Evolutionary conservation across 2,329 filamentous ascomycete species (phyloP).

Genomic region (Pseudogymnoascus sp.): DNA sequence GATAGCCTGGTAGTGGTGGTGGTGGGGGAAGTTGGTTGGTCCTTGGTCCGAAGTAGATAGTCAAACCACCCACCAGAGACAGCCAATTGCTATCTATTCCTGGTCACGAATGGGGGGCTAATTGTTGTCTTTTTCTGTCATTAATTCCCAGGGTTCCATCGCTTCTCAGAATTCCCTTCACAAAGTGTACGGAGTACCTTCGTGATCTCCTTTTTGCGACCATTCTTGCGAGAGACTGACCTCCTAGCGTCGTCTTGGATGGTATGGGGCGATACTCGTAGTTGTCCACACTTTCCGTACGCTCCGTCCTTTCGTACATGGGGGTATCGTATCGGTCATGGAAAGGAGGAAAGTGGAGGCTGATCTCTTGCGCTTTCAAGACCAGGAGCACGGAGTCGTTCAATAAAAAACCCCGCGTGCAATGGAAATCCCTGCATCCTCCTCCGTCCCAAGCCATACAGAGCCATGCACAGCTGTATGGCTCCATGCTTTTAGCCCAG

Average conservation of each 20-base stretch:
- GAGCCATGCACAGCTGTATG: slow-evolving; percentile 4
- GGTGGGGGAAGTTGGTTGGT: slow-evolving; percentile 7
- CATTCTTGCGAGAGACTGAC: slow-evolving; percentile 6
- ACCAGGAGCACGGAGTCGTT: slow-evolving; percentile 5
- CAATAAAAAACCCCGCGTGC: slow-evolving; percentile 5
- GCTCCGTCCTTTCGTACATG: neutral
- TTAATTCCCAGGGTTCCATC: slow-evolving; percentile 7
- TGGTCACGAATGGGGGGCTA: slow-evolving; percentile 6
- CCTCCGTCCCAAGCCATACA: slow-evolving; percentile 1
- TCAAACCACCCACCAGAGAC: neutral
- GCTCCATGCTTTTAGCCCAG: slow-evolving; percentile 7
- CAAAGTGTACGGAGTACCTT: neutral
- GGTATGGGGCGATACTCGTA: slow-evolving; percentile 1
- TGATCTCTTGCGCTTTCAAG: slow-evolving; percentile 8
- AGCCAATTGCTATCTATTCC: neutral
- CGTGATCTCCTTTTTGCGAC: neutral
- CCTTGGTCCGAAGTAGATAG: neutral
- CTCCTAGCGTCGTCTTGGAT: slow-evolving; percentile 5
- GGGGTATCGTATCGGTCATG: slow-evolving; percentile 5
- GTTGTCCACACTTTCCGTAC: neutral
- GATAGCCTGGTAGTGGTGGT: slow-evolving; percentile 4
- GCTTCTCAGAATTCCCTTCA: slow-evolving; percentile 4
- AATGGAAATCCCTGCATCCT: neutral
- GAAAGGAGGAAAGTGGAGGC: slow-evolving; percentile 5
- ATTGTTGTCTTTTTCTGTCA: slow-evolving; percentile 5